Conservation (phyloP, 805 yeast genomes). For the Teunomyces lycoperdinae region DNA sequence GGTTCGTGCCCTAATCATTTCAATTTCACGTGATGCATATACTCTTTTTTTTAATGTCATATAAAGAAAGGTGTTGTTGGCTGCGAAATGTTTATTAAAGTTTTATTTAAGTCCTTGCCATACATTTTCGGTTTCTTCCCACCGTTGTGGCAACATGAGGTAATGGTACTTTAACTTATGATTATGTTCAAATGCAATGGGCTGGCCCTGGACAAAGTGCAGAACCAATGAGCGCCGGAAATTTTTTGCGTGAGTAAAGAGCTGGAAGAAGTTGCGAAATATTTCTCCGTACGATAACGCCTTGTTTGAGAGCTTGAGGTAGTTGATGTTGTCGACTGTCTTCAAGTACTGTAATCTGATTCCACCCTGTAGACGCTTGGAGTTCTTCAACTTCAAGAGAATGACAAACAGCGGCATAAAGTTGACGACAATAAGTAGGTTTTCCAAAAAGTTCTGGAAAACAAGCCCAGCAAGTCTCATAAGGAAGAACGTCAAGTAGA, state of each 20-base stretch:
- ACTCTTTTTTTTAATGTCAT: too few species aligned
- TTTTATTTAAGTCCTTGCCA: not conserved
- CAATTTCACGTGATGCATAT: not conserved
- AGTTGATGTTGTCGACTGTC: conserved; percentile 16
- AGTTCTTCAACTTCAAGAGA: conserved; percentile 74
- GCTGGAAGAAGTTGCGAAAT: conserved; percentile 25
- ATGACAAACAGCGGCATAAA: conserved; percentile 86
- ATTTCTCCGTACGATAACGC: conserved; percentile 37
- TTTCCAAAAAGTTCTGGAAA: conserved; percentile 52
- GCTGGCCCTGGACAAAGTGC: conserved; percentile 27
- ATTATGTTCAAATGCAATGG: conserved; percentile 22
- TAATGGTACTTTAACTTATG: conserved; percentile 27
- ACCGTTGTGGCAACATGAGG: conserved; percentile 35
- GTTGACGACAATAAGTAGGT: conserved; percentile 62
- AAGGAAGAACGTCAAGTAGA: conserved; percentile 70
- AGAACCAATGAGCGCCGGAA: conserved; percentile 20
- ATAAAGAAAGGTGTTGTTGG: not conserved
- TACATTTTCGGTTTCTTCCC: conserved; percentile 14
- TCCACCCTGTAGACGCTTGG: conserved; percentile 59
- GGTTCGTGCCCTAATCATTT: conserved; percentile 4
- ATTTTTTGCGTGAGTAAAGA: conserved; percentile 29
- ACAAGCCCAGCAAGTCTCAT: conserved; percentile 52
- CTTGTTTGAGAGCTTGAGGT: conserved; percentile 33
- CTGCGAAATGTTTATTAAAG: not conserved
- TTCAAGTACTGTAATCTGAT: conserved; percentile 30